Evolutionary conservation across 2,329 filamentous ascomycete species (phyloP), one percentile per base, ranked within the genome.

Genomic region (Macrophomina pseudophaseolina): DNA sequence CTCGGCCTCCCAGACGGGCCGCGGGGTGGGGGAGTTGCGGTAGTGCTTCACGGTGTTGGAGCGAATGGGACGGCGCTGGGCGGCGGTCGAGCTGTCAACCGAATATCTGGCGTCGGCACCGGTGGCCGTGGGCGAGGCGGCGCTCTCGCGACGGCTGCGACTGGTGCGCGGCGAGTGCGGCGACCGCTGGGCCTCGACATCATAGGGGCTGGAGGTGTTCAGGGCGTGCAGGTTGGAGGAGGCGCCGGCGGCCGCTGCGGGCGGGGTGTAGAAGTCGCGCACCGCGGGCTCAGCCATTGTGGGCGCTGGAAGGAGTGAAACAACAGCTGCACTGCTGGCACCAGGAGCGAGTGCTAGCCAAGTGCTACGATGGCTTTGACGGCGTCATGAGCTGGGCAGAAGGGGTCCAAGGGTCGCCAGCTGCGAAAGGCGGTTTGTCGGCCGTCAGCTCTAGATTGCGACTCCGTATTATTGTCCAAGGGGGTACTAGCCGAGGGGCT

Each of bases 11-110:
- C 77, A 83, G 38, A 75, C 74, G 7, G 74, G 75, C 7, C 73
- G 73, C 16, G 72, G 42, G 5, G 72, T 75, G 2, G 78, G 75
- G 23, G 75, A 77, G 64, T 79, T 75, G 58, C 58, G 58, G 68
- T 82, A 83, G 28, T 80, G 78, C 66, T 77, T 78, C 11, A 84
- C 77, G 0, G 82, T 84, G 64, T 83, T 81, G 18, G 79, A 78
- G 46, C 82, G 79, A 1, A 77, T 78, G 4, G 78, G 74, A 16
- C 79, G 74, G 9, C 78, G 72, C 63, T 74, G 74, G 28, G 79
- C 69, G 30, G 28, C 38, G 16, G 58, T 49, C n/a, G 42, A 48
- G 38, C 75, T 76, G 68, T 79, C 75, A 51, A 76, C 68, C 5
- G 78, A 80, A 46, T 69, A 69, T 69, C 74, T 72, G 33, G 73